Percentiles rank a stretch among this genome's conserved stretches.
phyloP scores from a whole-genome alignment of 257 asterid genomes.

The Haberlea rhodopensis region DNA sequence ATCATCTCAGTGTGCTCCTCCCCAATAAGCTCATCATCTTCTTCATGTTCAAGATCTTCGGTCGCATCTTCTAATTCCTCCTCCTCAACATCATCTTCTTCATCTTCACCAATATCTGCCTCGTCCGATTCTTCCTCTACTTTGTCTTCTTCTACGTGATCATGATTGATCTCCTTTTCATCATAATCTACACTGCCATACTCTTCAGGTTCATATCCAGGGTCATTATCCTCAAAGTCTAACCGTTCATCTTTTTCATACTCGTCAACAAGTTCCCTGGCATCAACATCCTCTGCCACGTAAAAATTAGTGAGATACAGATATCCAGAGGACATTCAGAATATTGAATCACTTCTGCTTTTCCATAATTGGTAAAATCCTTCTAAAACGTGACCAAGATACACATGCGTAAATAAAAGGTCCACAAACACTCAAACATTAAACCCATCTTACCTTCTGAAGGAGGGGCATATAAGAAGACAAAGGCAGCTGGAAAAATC shows the following conservation, averaged over 20 bases:
- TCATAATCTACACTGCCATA: constrained; percentile 74
- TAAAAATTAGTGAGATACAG: constrained; percentile 30
- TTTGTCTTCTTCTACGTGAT: constrained; percentile 58
- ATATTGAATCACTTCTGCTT: constrained; percentile 16
- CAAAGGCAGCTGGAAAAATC: neutral
- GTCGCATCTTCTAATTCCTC: constrained; percentile 52
- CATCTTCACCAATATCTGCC: constrained; percentile 53
- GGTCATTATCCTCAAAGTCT: constrained; percentile 94
- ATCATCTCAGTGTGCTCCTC: constrained; percentile 57
- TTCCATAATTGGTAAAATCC: constrained; percentile 1
- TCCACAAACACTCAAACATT: neutral
- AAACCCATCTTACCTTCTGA: constrained; percentile 2
- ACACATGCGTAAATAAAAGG: neutral
- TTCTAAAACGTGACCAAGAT: neutral
- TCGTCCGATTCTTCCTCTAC: constrained; percentile 64
- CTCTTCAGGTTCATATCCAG: constrained; percentile 95
- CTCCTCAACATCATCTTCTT: constrained; percentile 59
- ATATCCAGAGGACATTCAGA: constrained; percentile 28
- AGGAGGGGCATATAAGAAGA: neutral
- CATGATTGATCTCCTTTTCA: constrained; percentile 82
- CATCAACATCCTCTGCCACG: constrained; percentile 59
- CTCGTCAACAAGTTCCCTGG: constrained; percentile 62
- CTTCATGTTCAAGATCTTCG: constrained; percentile 73
- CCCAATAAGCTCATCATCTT: constrained; percentile 48
- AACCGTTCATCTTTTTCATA: constrained; percentile 77